These are phyloP conservation scores for Boletus sp. DNA, from an alignment of 768 basidiomycete species.

Conservation along the genomic window DNA sequence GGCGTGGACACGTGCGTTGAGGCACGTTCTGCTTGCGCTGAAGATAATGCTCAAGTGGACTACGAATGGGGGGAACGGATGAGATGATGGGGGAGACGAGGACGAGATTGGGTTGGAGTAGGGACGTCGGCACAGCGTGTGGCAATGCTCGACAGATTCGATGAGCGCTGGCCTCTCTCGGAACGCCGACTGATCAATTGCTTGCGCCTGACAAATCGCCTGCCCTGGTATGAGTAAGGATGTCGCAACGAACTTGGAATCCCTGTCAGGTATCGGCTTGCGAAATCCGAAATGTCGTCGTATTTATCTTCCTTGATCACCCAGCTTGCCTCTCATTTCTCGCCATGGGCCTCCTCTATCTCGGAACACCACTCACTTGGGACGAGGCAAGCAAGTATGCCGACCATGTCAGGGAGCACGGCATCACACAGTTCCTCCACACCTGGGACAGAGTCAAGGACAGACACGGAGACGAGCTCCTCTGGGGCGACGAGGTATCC, in stretches of 20 bases:
- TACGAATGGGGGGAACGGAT: conserved; percentile 69
- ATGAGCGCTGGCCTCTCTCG: too few species aligned
- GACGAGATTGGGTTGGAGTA: too few species aligned
- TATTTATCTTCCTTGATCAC: not conserved
- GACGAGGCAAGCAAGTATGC: conserved; percentile 82
- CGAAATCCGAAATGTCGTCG: conserved; percentile 1
- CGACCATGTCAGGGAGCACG: conserved; percentile 87
- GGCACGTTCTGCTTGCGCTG: conserved; percentile 85
- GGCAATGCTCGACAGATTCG: too few species aligned
- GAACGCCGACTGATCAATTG: too few species aligned
- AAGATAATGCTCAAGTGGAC: conserved; percentile 88
- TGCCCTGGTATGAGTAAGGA: conserved; percentile 12
- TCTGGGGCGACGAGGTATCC: conserved; percentile 97
- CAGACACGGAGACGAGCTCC: conserved; percentile 82
- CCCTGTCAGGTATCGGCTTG: not conserved
- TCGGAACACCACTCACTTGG: conserved; percentile 93
- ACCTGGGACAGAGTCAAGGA: conserved; percentile 93
- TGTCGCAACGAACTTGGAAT: not conserved
- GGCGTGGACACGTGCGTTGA: conserved; percentile 88
- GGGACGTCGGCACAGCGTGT: too few species aligned
- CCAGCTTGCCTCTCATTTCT: conserved; percentile 1
- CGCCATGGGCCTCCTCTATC: conserved; percentile 85
- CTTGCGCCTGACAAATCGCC: conserved; percentile 22
- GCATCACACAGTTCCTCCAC: conserved; percentile 92
- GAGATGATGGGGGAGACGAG: too few species aligned